Base-by-base conservation (phyloP, 2,329 filamentous ascomycete genomes). In the Grosmannia penicillata region DNA sequence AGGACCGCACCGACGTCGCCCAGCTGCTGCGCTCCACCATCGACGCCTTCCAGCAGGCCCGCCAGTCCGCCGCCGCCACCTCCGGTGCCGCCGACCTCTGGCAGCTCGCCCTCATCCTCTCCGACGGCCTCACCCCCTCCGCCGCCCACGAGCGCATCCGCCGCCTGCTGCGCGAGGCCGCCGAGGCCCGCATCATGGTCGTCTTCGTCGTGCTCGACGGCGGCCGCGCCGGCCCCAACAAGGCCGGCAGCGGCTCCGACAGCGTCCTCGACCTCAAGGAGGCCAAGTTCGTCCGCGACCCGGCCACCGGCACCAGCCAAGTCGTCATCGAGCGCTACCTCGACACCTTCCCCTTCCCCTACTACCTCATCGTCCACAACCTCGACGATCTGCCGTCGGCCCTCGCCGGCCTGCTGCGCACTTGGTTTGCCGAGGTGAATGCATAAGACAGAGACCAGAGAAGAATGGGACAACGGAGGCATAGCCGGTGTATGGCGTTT, bases 201-300 rank as follows among this genome's bases (percentile, higher is more conserved):
- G 89, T 98, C 6, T 99, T 98, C 56, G 84, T 98, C 50, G 82
- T 99, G 51, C 85, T 98, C 53, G 91, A 98, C 62, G 70, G 74
- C 49, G 63, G 60, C 17, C 51, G 52, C 24, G 46, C 74, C 49
- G 63, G 60, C 22, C 50, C 52, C 25, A 45, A 48, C 53, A 65
- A 18, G 59, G 21, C 21, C 14, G 23, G 21, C 33, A n/a, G n/a
- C n/a, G 60, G 41, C n/a, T 69, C 68, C 33, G 69, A 75, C 43
- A 82, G 77, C 50, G 93, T 98, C 44, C 60, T 96, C 51, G 86
- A 95, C 55, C 68, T 96, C 50, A 85, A 86, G 56, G 80, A 86
- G 58, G 89, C 86, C 27, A 76, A 76, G 53, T 95, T 96, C 53
- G 72, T 80, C 46, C 72, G 70, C 42, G 78, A 83, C 52, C 33